These are phyloP conservation scores for Talaromyces sp. DNA, from an alignment of 2,329 filamentous ascomycete genomes.

Conservation along the genomic window DNA sequence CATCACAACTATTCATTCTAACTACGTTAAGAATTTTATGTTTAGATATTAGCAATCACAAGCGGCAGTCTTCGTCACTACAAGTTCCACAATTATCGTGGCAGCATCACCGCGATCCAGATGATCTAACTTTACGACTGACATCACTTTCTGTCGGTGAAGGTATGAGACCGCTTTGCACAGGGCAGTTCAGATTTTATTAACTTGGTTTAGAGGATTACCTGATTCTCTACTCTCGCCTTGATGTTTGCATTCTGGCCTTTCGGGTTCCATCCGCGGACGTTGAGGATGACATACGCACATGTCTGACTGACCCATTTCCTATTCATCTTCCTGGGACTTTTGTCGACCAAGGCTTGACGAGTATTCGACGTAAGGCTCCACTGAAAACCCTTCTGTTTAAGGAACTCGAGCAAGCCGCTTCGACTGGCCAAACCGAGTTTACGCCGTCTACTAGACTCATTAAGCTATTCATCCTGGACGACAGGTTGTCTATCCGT, in stretches of 20 bases:
- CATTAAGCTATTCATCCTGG: slow-evolving; percentile 34
- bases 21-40: slow-evolving; percentile 50
- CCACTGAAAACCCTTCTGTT: slow-evolving; percentile 31
- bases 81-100: slow-evolving; percentile 42
- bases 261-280: slow-evolving; percentile 27
- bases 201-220: slow-evolving; percentile 27
- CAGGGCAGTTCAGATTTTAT: background rate
- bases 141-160: slow-evolving; percentile 26
- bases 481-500: slow-evolving; percentile 27
- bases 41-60: slow-evolving; percentile 34
- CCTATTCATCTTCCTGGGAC: slow-evolving; percentile 25
- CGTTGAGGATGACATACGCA: slow-evolving; percentile 18
- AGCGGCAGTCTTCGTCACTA: slow-evolving; percentile 21
- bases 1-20: slow-evolving; percentile 47
- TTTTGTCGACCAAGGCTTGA: slow-evolving; percentile 10
- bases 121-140: slow-evolving; percentile 49
- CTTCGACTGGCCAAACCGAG: slow-evolving; percentile 13
- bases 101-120: slow-evolving; percentile 51
- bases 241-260: slow-evolving; percentile 28
- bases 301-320: slow-evolving; percentile 30
- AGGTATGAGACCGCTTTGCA: slow-evolving; percentile 22
- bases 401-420: slow-evolving; percentile 24
- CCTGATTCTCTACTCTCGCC: slow-evolving; percentile 37
- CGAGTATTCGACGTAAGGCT: slow-evolving; percentile 2
- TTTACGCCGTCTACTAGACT: slow-evolving; percentile 22